A percentile compares a stretch with the other conserved stretches of the same genome.
Evolutionary conservation across 805 yeast species (phyloP).

Genomic region (Metschnikowia koreensis): DNA sequence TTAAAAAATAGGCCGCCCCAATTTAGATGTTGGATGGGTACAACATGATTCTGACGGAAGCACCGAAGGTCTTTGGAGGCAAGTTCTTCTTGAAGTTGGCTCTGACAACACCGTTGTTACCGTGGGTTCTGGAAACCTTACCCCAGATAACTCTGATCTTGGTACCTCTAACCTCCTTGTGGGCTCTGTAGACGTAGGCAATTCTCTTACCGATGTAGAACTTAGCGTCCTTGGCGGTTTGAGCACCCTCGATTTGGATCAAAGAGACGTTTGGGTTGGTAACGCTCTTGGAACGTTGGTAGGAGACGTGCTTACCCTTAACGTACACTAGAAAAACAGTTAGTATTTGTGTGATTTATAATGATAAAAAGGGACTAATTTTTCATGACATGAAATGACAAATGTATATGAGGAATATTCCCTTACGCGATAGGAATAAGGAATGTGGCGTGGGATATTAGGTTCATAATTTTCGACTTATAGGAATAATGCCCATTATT

Average conservation of each 20-base stretch:
- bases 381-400: too few relatives aligned
- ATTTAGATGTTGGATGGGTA: conserved; percentile 99
- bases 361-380: too few relatives aligned
- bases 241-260: conserved; percentile 96
- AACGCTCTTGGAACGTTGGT: conserved; percentile 98
- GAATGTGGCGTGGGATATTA: too few relatives aligned
- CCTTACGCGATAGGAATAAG: too few relatives aligned
- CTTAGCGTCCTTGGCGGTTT: conserved; percentile 88
- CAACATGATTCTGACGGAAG: conserved; percentile 98
- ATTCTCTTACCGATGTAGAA: conserved; percentile 99
- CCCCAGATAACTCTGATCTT: conserved; percentile 99
- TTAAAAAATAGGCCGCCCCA: conserved; percentile 9
- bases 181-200: conserved; percentile 98
- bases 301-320: conserved; percentile 99
- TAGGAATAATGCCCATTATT: too few relatives aligned
- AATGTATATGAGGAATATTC: too few relatives aligned
- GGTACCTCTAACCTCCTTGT: conserved; percentile 97
- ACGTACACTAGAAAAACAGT: conserved; percentile 79
- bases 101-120: conserved; percentile 97
- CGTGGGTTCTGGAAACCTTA: conserved; percentile 98
- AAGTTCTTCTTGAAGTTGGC: conserved; percentile 98
- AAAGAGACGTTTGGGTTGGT: conserved; percentile 98
- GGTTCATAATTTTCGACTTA: too few relatives aligned
- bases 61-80: conserved; percentile 99
- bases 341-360: conserved; percentile 24